A percentile compares a stretch with the other conserved stretches of the same genome.
Conservation (phyloP, 306 rosid genomes). For the Malus sylvestris region DNA sequence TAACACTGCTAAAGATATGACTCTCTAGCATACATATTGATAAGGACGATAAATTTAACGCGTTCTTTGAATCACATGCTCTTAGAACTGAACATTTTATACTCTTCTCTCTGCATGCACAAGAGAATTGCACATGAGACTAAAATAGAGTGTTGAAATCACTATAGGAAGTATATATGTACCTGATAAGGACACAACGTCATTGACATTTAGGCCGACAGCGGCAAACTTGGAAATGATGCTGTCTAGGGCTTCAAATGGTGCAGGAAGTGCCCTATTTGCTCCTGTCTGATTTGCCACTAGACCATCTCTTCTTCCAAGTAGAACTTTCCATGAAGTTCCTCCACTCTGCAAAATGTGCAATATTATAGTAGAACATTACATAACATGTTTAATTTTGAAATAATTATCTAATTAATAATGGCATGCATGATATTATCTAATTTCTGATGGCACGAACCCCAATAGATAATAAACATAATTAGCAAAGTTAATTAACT, state of each 20-base stretch:
- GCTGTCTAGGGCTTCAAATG: constrained; percentile 32
- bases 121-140: background rate
- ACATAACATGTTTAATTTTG: background rate
- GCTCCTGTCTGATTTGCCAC: constrained; percentile 54
- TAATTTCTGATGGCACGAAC: too few relatives aligned
- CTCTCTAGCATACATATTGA: background rate
- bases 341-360: constrained; percentile 64
- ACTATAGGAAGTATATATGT: background rate
- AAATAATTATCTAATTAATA: background rate
- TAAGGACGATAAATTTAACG: too few relatives aligned
- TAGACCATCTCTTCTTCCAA: constrained; percentile 77
- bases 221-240: constrained; percentile 44
- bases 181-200: constrained; percentile 76
- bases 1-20: background rate
- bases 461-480: background rate
- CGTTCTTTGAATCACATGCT: too few relatives aligned
- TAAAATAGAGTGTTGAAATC: background rate
- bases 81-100: too few relatives aligned
- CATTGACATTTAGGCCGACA: constrained; percentile 50
- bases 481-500: background rate
- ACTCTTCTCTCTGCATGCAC: background rate
- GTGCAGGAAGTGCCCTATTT: constrained; percentile 42
- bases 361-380: background rate
- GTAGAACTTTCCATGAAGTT: constrained; percentile 51
- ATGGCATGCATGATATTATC: background rate